phyloP scores from a whole-genome alignment of 768 basidiomycete genomes.

The Serendipita sp. region DNA sequence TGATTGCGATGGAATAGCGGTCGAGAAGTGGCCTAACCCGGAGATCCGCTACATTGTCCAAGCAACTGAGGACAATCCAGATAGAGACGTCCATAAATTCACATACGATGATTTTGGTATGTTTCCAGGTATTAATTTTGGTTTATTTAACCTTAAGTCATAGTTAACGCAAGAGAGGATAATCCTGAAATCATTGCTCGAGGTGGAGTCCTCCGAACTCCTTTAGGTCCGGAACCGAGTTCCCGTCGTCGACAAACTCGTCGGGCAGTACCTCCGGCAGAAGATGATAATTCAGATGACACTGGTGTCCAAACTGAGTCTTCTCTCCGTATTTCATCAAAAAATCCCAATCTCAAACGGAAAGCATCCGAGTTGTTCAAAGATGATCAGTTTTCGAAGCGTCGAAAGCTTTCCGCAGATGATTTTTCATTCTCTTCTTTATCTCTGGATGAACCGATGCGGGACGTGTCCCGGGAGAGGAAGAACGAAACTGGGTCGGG shows the following conservation, averaged over 20 bases:
- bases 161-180: neutral
- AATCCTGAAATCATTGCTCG: neutral
- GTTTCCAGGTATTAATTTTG: neutral
- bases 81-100: neutral
- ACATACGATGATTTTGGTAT: constrained; percentile 1
- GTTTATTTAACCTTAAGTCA: neutral
- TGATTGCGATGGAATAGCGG: neutral
- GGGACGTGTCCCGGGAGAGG: too few species aligned
- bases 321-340: neutral
- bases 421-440: too few species aligned
- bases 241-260: too few species aligned
- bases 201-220: neutral
- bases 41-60: neutral
- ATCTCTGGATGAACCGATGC: too few species aligned
- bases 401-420: neutral
- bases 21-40: neutral
- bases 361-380: neutral
- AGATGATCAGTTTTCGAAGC: neutral
- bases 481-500: too few species aligned
- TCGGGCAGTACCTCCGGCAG: too few species aligned
- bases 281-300: neutral
- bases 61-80: neutral
- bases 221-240: neutral
- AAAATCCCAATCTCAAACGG: too few species aligned
- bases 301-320: neutral